Evolutionary conservation across 192 early-diverging fungal genomes (phyloP).

Genomic region (Coemansia sp.): DNA sequence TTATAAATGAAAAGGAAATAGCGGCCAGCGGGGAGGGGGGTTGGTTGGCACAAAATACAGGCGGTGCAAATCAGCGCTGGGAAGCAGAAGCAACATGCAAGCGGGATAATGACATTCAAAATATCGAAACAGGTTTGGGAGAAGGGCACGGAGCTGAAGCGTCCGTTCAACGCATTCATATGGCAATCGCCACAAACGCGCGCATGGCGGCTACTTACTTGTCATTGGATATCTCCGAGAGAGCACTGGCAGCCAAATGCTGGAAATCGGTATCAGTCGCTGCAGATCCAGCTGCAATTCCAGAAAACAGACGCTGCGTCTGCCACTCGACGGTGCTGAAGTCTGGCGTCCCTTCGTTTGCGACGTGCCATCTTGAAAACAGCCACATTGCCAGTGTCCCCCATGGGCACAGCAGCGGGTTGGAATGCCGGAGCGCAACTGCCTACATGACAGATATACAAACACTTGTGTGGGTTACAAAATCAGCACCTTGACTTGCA

Average conservation of each 20-base stretch:
- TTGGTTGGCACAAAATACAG: too few relatives aligned
- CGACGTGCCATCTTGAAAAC: constrained; percentile 38
- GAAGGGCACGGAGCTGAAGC: background rate
- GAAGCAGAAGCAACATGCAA: background rate
- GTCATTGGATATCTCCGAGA: constrained; percentile 34
- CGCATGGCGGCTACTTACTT: constrained; percentile 28
- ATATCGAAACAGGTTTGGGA: background rate
- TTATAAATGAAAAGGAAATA: background rate
- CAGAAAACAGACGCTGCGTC: constrained; percentile 31
- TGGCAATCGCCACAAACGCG: background rate
- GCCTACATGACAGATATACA: constrained; percentile 19
- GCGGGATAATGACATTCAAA: background rate
- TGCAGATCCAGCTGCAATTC: background rate
- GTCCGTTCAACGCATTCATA: background rate
- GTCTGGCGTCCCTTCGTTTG: constrained; percentile 37
- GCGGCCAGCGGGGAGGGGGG: background rate
- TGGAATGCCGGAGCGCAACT: constrained; percentile 27
- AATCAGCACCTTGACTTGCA: background rate
- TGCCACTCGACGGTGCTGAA: constrained; percentile 39
- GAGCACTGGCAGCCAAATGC: constrained; percentile 3
- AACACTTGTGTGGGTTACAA: constrained; percentile 1
- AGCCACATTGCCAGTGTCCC: constrained; percentile 36
- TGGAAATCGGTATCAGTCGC: constrained; percentile 4
- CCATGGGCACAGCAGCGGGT: constrained; percentile 46
- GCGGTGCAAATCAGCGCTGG: background rate